These are phyloP conservation scores for Trichoderma erinaceum DNA, from an alignment of 495 filamentous ascomycete species.

Conservation along the genomic window DNA sequence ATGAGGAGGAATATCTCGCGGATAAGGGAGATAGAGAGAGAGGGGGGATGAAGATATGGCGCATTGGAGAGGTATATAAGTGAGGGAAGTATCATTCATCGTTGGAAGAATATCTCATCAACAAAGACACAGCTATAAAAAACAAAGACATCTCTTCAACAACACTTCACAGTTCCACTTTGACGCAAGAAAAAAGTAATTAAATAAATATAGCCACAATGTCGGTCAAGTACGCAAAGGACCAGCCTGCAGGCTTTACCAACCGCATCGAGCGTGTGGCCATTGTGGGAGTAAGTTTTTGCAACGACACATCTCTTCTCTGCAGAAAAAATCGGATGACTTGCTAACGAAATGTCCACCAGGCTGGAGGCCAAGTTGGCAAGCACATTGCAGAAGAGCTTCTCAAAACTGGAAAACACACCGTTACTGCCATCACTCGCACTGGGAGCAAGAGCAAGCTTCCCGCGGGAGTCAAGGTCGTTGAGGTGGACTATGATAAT, in stretches of 20 bases:
- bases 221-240: background rate
- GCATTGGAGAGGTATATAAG: background rate
- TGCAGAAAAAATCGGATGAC: background rate
- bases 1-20: background rate
- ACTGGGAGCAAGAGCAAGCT: constrained; percentile 30
- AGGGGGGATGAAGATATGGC: background rate
- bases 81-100: background rate
- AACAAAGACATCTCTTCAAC: background rate
- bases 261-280: constrained; percentile 44
- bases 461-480: constrained; percentile 36
- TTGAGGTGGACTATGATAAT: constrained; percentile 41
- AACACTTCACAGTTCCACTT: background rate
- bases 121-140: background rate
- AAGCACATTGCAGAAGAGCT: constrained; percentile 46
- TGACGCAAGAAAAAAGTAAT: background rate
- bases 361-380: constrained; percentile 57
- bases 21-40: background rate
- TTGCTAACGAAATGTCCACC: constrained; percentile 6
- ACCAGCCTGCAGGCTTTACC: constrained; percentile 11
- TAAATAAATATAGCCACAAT: background rate
- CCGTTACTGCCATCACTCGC: constrained; percentile 52
- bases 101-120: background rate
- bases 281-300: constrained; percentile 41
- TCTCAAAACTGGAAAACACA: constrained; percentile 45
- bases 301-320: background rate